A percentile compares a stretch with the other conserved stretches of the same genome.
Evolutionary conservation across 1,284 basidiomycete genomes (phyloP).

Genomic region (Boletus holoroseus): DNA sequence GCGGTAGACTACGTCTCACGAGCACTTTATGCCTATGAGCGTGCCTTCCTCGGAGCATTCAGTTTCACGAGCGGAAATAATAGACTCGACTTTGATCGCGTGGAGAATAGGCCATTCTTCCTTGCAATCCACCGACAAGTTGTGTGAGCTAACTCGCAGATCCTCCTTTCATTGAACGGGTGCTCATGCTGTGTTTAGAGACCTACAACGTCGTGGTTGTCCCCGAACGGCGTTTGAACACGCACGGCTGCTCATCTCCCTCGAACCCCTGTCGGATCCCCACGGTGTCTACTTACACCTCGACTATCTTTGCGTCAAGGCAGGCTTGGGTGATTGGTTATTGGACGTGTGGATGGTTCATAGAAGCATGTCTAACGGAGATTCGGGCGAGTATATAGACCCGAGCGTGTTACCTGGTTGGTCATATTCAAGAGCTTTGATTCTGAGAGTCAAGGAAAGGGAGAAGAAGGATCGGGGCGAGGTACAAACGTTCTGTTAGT

Average conservation of each 20-base stretch:
- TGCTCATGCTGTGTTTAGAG: constrained; percentile 39
- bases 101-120: constrained; percentile 84
- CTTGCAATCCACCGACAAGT: constrained; percentile 76
- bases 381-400: constrained; percentile 39
- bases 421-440: constrained; percentile 72
- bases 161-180: neutral
- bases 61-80: constrained; percentile 74
- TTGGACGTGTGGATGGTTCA: constrained; percentile 55
- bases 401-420: constrained; percentile 73
- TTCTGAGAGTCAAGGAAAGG: constrained; percentile 56
- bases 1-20: constrained; percentile 83
- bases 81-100: constrained; percentile 79
- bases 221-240: constrained; percentile 87
- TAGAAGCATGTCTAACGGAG: constrained; percentile 13
- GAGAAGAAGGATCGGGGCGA: constrained; percentile 44
- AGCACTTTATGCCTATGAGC: constrained; percentile 85
- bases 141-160: constrained; percentile 43
- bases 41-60: constrained; percentile 79
- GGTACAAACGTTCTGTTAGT: constrained; percentile 15
- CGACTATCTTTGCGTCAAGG: constrained; percentile 78
- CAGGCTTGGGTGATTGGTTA: constrained; percentile 76
- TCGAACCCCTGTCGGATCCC: constrained; percentile 82
- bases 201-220: constrained; percentile 82
- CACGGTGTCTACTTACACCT: constrained; percentile 81
- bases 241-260: constrained; percentile 70